Conservation (phyloP, 495 filamentous ascomycete species). For the Lindgomyces ingoldianus region DNA sequence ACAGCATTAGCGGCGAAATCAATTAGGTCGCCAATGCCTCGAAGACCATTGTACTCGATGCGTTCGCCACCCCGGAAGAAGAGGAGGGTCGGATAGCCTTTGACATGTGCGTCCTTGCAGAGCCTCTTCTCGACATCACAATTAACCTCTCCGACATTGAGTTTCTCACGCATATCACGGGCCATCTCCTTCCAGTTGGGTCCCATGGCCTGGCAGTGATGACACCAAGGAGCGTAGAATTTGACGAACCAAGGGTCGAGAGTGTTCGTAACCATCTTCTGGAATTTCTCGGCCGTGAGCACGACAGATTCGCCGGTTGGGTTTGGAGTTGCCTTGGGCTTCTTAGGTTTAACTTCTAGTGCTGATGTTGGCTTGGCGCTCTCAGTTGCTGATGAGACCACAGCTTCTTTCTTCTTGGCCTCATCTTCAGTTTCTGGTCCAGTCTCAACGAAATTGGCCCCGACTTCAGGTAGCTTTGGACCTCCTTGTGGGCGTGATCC, state of each 20-base stretch:
- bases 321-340: constrained; percentile 48
- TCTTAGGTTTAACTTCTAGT: constrained; percentile 41
- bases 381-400: constrained; percentile 12
- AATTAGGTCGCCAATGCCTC: constrained; percentile 88
- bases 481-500: constrained; percentile 71
- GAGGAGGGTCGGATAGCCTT: constrained; percentile 81
- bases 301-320: constrained; percentile 69
- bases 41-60: constrained; percentile 89
- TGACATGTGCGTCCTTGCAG: constrained; percentile 82
- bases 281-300: constrained; percentile 83
- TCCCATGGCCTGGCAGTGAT: constrained; percentile 88
- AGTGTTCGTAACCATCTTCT: constrained; percentile 78
- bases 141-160: constrained; percentile 96
- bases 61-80: constrained; percentile 92
- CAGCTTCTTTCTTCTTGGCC: constrained; percentile 46
- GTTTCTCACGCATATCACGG: constrained; percentile 79
- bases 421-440: constrained; percentile 54
- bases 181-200: constrained; percentile 88
- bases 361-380: constrained; percentile 34
- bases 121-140: constrained; percentile 81
- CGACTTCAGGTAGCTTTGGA: constrained; percentile 61
- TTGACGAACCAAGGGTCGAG: constrained; percentile 97
- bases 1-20: constrained; percentile 84
- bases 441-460: constrained; percentile 53
- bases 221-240: constrained; percentile 97